phyloP scores from a whole-genome alignment of 108 stramenopile species.

The Cyclostephanos tholiformis region DNA sequence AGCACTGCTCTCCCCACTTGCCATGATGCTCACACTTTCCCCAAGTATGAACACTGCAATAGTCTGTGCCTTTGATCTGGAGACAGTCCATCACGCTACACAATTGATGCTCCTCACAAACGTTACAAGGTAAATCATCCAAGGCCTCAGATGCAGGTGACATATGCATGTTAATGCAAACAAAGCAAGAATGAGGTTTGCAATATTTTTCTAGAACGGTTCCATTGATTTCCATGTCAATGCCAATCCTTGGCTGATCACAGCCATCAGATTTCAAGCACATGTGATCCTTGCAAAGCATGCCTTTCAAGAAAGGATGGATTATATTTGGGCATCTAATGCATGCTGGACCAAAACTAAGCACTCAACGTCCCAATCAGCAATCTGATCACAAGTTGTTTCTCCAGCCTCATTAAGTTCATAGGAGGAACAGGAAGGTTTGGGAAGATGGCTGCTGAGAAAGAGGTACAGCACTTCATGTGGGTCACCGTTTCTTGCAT shows the following conservation, averaged over 20 bases:
- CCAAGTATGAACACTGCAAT: slow-evolving; percentile 21
- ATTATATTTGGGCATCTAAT: slow-evolving; percentile 6
- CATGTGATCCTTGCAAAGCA: slow-evolving; percentile 14
- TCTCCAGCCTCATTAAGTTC: slow-evolving; percentile 2
- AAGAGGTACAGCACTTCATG: slow-evolving; percentile 22
- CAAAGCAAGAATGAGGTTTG: slow-evolving; percentile 31
- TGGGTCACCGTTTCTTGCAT: slow-evolving; percentile 22
- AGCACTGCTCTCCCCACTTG: slow-evolving; percentile 11
- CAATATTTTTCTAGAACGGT: slow-evolving; percentile 8
- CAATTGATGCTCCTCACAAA: slow-evolving; percentile 26
- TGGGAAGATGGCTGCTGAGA: slow-evolving; percentile 17
- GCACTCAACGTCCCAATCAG: slow-evolving; percentile 20
- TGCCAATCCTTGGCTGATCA: slow-evolving; percentile 9
- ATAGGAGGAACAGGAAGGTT: slow-evolving; percentile 12
- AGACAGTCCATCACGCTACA: slow-evolving; percentile 29
- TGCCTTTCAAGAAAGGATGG: neutral
- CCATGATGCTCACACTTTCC: slow-evolving; percentile 10
- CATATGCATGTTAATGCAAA: slow-evolving; percentile 10
- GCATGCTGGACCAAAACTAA: neutral
- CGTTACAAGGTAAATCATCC: slow-evolving; percentile 34
- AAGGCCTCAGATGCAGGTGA: slow-evolving; percentile 23
- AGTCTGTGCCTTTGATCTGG: slow-evolving; percentile 11
- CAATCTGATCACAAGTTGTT: slow-evolving; percentile 11
- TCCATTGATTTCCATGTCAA: neutral
- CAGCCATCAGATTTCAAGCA: slow-evolving; percentile 11